Evolutionary conservation across 1,284 basidiomycete genomes (phyloP).

Genomic region (Microbotryum silenes-acaulis): DNA sequence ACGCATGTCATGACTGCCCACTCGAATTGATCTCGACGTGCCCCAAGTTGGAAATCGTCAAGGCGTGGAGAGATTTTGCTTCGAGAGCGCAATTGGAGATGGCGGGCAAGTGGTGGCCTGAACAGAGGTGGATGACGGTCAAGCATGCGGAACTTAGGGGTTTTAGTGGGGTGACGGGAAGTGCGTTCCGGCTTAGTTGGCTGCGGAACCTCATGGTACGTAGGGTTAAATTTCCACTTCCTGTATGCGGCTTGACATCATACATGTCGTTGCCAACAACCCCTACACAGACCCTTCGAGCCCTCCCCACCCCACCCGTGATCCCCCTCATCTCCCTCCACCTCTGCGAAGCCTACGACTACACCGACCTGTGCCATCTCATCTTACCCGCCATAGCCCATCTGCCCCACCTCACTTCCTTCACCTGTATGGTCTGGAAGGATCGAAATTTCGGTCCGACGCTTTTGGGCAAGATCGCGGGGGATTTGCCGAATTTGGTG

Average conservation of each 20-base stretch:
- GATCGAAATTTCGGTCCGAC: slow-evolving; percentile 1
- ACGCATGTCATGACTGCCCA: slow-evolving; percentile 7
- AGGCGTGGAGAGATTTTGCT: slow-evolving; percentile 8
- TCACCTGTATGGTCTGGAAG: slow-evolving; percentile 10
- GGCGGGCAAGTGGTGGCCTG: background rate
- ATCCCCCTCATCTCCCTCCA: slow-evolving; percentile 11
- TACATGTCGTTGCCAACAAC: background rate
- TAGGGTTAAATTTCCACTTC: background rate
- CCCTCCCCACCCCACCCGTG: background rate
- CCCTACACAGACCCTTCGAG: background rate
- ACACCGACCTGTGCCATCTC: background rate
- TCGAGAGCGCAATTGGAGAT: too few relatives aligned
- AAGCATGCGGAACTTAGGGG: slow-evolving; percentile 5
- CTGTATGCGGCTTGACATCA: too few relatives aligned
- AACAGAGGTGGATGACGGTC: slow-evolving; percentile 3
- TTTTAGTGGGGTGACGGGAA: background rate
- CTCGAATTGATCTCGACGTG: slow-evolving; percentile 2
- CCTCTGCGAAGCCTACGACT: slow-evolving; percentile 6
- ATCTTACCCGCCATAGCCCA: slow-evolving; percentile 1
- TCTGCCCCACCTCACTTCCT: slow-evolving; percentile 8
- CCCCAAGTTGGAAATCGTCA: background rate
- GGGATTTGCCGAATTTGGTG: slow-evolving; percentile 4
- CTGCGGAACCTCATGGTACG: background rate
- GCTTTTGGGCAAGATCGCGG: background rate
- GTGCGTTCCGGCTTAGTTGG: background rate